Conservation (phyloP, 2,329 filamentous ascomycete species). For the Hirsutella thompsonii region DNA sequence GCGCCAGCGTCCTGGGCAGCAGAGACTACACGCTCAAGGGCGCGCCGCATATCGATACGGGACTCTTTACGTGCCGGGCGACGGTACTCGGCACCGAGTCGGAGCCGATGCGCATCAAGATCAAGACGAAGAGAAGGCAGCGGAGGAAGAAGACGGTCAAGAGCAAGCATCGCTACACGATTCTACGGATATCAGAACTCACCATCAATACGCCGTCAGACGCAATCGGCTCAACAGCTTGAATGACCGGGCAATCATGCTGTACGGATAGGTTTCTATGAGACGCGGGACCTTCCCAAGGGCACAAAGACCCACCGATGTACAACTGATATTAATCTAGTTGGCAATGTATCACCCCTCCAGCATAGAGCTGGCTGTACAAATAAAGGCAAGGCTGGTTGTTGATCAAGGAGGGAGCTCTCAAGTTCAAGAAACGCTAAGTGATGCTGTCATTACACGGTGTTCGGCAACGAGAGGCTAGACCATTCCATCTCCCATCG, state of each 20-base stretch:
- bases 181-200: constrained; percentile 73
- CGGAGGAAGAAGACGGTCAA: constrained; percentile 60
- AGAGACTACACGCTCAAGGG: constrained; percentile 85
- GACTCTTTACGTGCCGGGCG: constrained; percentile 73
- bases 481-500: constrained; percentile 4
- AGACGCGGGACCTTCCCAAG: no score
- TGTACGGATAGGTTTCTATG: no score
- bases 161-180: constrained; percentile 86
- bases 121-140: constrained; percentile 72
- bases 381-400: background rate
- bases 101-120: constrained; percentile 62
- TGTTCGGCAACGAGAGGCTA: constrained; percentile 3
- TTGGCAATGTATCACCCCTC: background rate
- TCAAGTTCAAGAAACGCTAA: background rate
- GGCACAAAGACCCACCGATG: no score
- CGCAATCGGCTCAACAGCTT: constrained; percentile 7
- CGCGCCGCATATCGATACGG: constrained; percentile 68
- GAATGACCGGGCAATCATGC: no score
- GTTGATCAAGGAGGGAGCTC: background rate
- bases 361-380: background rate
- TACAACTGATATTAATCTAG: no score
- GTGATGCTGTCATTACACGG: background rate
- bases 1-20: constrained; percentile 69
- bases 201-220: constrained; percentile 41
- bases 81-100: constrained; percentile 75